A percentile compares a stretch with the other conserved stretches of the same genome.
Evolutionary conservation across 2,329 filamentous ascomycete species (phyloP).

Genomic region (Coccinonectria pachysandricola): DNA sequence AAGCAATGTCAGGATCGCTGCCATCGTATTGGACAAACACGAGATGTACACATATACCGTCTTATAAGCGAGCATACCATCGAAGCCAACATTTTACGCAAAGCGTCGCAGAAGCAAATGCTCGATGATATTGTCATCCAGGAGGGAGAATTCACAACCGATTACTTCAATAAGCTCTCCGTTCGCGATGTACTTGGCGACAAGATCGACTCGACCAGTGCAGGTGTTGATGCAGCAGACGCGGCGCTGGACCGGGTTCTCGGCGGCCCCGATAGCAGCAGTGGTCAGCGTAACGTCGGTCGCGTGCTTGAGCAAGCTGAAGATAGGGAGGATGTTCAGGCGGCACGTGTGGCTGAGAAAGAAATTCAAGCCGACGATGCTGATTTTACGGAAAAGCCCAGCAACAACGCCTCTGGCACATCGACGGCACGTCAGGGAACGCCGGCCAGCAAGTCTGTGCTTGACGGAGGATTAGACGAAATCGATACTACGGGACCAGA

Average conservation of each 20-base stretch:
- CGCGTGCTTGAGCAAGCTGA: conserved; percentile 81
- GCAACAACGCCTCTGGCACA: conserved; percentile 33
- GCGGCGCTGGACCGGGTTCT: conserved; percentile 81
- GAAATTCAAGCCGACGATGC: conserved; percentile 80
- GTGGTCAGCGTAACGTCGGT: conserved; percentile 51
- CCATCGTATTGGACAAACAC: conserved; percentile 93
- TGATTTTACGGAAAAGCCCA: conserved; percentile 64
- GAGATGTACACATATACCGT: conserved; percentile 96
- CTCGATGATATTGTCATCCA: conserved; percentile 97
- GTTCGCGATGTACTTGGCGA: conserved; percentile 59
- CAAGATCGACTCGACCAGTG: conserved; percentile 37
- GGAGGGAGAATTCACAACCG: conserved; percentile 94
- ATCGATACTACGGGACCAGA: conserved; percentile 24
- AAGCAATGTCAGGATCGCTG: conserved; percentile 97
- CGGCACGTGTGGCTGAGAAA: conserved; percentile 77
- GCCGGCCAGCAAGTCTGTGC: conserved; percentile 30
- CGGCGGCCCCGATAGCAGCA: conserved; percentile 51
- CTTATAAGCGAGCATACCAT: conserved; percentile 91
- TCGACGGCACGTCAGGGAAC: conserved; percentile 43
- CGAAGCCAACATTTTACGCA: conserved; percentile 93
- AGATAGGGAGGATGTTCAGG: conserved; percentile 82
- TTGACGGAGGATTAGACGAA: conserved; percentile 22
- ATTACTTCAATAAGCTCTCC: conserved; percentile 78
- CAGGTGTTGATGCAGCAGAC: conserved; percentile 59
- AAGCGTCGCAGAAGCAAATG: conserved; percentile 95